Conservation (phyloP, 371 early-diverging fungal species). For the Rhizopus microsporus region DNA sequence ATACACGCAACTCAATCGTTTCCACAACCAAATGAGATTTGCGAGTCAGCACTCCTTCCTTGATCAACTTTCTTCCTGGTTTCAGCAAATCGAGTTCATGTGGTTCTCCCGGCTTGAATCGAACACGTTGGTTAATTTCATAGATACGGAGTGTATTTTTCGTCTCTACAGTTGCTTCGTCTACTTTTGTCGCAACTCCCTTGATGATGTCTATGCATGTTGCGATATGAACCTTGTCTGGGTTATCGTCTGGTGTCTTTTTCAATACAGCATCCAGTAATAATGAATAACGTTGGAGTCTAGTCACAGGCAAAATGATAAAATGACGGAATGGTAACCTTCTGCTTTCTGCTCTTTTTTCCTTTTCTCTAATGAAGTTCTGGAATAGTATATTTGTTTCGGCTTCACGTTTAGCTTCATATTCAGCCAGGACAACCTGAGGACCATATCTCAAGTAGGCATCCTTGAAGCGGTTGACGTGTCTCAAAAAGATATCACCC, state of each 20-base stretch:
- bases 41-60: slow-evolving; percentile 77
- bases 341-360: slow-evolving; percentile 66
- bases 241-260: slow-evolving; percentile 74
- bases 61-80: slow-evolving; percentile 70
- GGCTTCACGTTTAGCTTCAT: slow-evolving; percentile 76
- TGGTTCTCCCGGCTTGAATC: slow-evolving; percentile 39
- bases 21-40: slow-evolving; percentile 71
- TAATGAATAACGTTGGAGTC: slow-evolving; percentile 87
- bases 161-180: slow-evolving; percentile 29
- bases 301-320: slow-evolving; percentile 72
- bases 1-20: slow-evolving; percentile 67
- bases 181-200: slow-evolving; percentile 59
- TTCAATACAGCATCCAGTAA: slow-evolving; percentile 83
- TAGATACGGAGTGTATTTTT: slow-evolving; percentile 35
- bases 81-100: slow-evolving; percentile 69
- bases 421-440: slow-evolving; percentile 81
- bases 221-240: slow-evolving; percentile 39
- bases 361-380: slow-evolving; percentile 71
- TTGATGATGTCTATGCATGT: slow-evolving; percentile 70
- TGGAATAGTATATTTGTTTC: slow-evolving; percentile 66
- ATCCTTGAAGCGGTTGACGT: slow-evolving; percentile 65
- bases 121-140: slow-evolving; percentile 40
- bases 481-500: slow-evolving; percentile 82
- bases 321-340: slow-evolving; percentile 64
- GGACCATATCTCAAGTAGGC: slow-evolving; percentile 87